Evolutionary conservation across 768 basidiomycete species (phyloP).

Genomic region (Mycena capillaripes): DNA sequence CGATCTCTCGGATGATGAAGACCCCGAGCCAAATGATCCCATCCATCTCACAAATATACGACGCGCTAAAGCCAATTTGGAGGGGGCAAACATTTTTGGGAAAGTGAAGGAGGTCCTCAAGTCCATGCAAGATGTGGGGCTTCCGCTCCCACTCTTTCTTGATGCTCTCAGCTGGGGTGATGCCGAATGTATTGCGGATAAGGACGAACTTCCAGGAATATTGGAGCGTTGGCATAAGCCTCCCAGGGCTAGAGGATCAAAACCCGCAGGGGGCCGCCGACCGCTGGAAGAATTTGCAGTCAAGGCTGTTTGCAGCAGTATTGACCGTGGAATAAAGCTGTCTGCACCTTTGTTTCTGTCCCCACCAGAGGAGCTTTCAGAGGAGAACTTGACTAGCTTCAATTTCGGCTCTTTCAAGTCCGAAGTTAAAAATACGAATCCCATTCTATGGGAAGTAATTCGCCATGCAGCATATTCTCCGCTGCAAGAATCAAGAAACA

Average conservation of each 20-base stretch:
- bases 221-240: not conserved
- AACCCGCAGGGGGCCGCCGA: slow-evolving; percentile 5
- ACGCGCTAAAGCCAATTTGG: not conserved
- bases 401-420: slow-evolving; percentile 28
- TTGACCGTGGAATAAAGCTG: slow-evolving; percentile 34
- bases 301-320: not conserved
- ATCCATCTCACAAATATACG: not conserved
- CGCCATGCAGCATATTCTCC: slow-evolving; percentile 15
- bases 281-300: slow-evolving; percentile 29
- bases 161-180: not conserved
- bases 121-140: not conserved
- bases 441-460: slow-evolving; percentile 34
- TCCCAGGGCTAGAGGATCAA: not conserved
- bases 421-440: slow-evolving; percentile 17
- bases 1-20: not conserved
- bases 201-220: not conserved
- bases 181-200: not conserved
- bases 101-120: not conserved
- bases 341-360: slow-evolving; percentile 23
- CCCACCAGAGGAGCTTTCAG: slow-evolving; percentile 32
- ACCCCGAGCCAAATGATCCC: not conserved
- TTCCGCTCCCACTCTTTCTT: not conserved
- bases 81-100: not conserved
- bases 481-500: slow-evolving; percentile 33
- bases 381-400: slow-evolving; percentile 27